A percentile compares a stretch with the other conserved stretches of the same genome.
Conservation (phyloP, 2,329 filamentous ascomycete species). For the Clarireedia monteithiana region DNA sequence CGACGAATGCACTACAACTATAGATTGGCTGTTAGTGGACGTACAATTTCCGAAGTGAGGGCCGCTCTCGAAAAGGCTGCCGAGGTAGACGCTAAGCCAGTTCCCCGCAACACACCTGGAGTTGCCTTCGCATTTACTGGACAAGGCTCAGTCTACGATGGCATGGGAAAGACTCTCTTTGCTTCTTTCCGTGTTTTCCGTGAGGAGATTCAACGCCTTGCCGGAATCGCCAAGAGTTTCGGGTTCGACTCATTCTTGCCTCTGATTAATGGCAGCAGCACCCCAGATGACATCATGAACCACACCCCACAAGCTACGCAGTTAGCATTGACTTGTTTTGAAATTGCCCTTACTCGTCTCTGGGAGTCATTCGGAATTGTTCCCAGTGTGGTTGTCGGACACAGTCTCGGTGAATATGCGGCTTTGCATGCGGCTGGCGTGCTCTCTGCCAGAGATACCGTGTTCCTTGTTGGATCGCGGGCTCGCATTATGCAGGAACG, state of each 20-base stretch:
- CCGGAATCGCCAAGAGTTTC: slow-evolving; percentile 14
- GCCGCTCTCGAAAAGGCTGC: not conserved
- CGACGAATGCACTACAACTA: not conserved
- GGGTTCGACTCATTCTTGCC: slow-evolving; percentile 23
- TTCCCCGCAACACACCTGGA: not conserved
- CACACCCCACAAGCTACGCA: not conserved
- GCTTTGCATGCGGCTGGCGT: slow-evolving; percentile 64
- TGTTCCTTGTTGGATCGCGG: slow-evolving; percentile 61
- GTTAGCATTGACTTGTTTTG: not conserved
- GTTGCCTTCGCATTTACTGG: slow-evolving; percentile 1
- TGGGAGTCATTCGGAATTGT: slow-evolving; percentile 47
- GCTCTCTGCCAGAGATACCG: slow-evolving; percentile 60
- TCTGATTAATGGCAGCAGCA: slow-evolving; percentile 32
- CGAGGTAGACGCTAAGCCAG: not conserved
- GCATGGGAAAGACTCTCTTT: slow-evolving; percentile 2
- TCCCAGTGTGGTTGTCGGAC: slow-evolving; percentile 47
- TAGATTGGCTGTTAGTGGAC: not conserved
- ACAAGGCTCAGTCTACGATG: not conserved
- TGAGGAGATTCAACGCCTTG: not conserved
- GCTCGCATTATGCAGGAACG: slow-evolving; percentile 55
- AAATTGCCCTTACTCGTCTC: slow-evolving; percentile 37
- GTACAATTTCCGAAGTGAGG: not conserved
- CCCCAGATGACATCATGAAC: not conserved
- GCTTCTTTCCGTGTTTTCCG: not conserved
- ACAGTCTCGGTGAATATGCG: slow-evolving; percentile 66